A percentile compares a stretch with the other conserved stretches of the same genome.
phyloP scores from a whole-genome alignment of 23 red algal genomes.

The Cyanidioschyzon merolae region DNA sequence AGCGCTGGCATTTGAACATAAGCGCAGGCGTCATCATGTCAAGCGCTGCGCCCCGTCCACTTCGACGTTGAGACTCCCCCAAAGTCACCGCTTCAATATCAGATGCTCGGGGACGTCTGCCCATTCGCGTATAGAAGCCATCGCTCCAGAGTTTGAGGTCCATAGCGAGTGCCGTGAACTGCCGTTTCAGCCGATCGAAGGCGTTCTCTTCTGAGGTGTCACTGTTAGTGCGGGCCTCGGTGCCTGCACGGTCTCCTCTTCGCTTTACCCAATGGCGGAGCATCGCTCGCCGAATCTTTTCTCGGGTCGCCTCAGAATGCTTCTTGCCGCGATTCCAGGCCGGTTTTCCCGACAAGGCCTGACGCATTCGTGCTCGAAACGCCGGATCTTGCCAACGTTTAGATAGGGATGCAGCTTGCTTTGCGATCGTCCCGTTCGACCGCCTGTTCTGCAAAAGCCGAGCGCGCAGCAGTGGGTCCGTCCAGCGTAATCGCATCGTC shows the following conservation, averaged over 20 bases:
- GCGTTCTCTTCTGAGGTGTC: background rate
- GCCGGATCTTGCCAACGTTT: constrained; percentile 10
- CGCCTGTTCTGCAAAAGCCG: background rate
- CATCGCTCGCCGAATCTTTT: background rate
- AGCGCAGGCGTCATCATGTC: background rate
- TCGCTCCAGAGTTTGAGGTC: constrained; percentile 7
- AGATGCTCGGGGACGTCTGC: background rate
- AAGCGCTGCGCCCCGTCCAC: background rate
- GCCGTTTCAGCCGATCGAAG: background rate
- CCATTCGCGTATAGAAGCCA: background rate
- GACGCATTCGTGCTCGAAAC: background rate
- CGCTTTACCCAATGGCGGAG: background rate
- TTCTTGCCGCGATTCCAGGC: background rate
- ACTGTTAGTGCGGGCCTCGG: background rate
- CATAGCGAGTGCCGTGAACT: background rate
- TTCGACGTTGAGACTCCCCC: background rate
- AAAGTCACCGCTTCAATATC: background rate
- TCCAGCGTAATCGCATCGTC: background rate
- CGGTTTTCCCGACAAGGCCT: background rate
- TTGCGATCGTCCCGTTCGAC: background rate
- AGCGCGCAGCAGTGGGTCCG: background rate
- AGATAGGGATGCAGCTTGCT: background rate
- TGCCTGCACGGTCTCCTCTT: background rate
- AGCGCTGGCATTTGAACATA: constrained; percentile 1
- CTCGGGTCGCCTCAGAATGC: background rate